phyloP scores from a whole-genome alignment of 1,284 basidiomycete genomes.

The Coniferiporia sulphurascens region DNA sequence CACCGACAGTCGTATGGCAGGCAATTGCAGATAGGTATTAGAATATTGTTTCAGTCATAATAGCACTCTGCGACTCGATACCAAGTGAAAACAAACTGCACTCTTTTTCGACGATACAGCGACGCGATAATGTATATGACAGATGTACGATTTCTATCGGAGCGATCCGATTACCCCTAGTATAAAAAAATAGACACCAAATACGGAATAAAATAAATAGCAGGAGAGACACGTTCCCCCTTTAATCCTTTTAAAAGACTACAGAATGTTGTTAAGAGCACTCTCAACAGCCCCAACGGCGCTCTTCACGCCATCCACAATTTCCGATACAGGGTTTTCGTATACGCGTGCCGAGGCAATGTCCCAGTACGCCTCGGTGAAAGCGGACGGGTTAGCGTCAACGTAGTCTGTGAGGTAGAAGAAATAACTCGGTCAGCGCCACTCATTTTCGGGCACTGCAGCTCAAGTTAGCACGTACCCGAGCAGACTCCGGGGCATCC shows the following conservation, averaged over 20 bases:
- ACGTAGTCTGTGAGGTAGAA: not conserved
- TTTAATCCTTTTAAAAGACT: too few species aligned
- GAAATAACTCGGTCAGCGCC: not conserved
- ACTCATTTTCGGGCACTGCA: not conserved
- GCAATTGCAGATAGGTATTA: too few species aligned
- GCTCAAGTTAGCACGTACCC: not conserved
- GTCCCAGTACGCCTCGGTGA: not conserved
- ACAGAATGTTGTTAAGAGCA: too few species aligned
- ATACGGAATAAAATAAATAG: not conserved
- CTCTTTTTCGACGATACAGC: too few species aligned
- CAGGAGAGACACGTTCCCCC: not conserved
- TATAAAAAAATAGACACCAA: not conserved
- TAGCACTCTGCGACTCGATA: too few species aligned
- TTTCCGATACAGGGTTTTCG: not conserved
- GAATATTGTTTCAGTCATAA: too few species aligned
- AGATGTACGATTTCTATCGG: too few species aligned
- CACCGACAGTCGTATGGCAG: too few species aligned
- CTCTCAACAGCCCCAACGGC: too few species aligned
- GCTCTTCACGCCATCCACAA: too few species aligned
- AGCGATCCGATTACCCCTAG: not conserved
- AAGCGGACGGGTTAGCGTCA: not conserved
- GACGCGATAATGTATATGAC: too few species aligned
- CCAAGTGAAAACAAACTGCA: too few species aligned
- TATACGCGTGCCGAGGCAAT: not conserved
- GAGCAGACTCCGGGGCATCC: constrained; percentile 10